Base-by-base conservation (phyloP, 73 alveolate genomes). In the Tetrahymena borealis region DNA sequence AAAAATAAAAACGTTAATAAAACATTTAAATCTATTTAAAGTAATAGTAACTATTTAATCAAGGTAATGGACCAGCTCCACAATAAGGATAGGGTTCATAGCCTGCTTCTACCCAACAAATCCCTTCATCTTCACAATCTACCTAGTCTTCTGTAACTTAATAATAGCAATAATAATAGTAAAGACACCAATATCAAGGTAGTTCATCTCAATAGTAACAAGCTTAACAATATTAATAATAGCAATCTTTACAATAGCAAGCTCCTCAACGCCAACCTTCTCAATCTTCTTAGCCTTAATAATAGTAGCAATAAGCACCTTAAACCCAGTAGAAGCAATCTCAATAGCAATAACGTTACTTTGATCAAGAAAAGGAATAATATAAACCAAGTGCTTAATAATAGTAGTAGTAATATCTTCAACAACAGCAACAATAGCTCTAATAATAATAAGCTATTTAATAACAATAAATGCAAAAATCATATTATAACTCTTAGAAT, bases 1-100 rank as follows among this genome's bases (percentile, higher is more conserved):
- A 97, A 95, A 97, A 95, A 85, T 96, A 97, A 28, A 35, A 93
- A 79, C 90, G 95, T 12, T 36, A 38, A 79, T 36, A 33, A 79
- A 79, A 79, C 43, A 36, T 31, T 28, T 38, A 79, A 12, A 38
- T 36, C 32, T 79, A 79, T 32, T 32, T 79, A 3, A 60, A 60
- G 85, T 18, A 13, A 6, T 60, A 60, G 9, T 15, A 60, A n/a
- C 10, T 24, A n/a, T 24, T 20, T 60, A 60, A 13, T 20, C 1
- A 18, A 60, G 31, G 35, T 60, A 60, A 60, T 15, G 35, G 85
- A 1, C 31, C n/a, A 28, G 85, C 28, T 60, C 28, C 85, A 24
- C 28, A 13, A 60, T 10, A 32, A 24, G 85, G 85, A 3, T 15
- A 60, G 28, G n/a, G 37, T 60, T 60, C 85, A 32, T 18, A 60